Conservation (phyloP, 768 basidiomycete genomes). For the Phallus indusiatus region DNA sequence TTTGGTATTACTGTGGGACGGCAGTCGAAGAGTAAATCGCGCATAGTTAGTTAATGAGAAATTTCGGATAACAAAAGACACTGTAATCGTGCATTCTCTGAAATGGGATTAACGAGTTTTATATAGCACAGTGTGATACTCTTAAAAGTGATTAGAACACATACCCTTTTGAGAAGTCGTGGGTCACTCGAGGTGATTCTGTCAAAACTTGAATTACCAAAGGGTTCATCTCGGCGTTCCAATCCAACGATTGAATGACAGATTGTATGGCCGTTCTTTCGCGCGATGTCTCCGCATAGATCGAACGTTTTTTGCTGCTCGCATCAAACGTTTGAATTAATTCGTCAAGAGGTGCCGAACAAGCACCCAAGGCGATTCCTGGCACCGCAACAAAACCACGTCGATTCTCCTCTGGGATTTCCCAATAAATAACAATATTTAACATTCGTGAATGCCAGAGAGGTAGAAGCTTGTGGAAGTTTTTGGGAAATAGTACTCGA, state of each 20-base stretch:
- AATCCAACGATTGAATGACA: slow-evolving; percentile 57
- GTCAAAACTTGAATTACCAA: slow-evolving; percentile 35
- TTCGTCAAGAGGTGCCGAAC: slow-evolving; percentile 54
- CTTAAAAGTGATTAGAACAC: slow-evolving; percentile 18
- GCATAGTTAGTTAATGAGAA: slow-evolving; percentile 55
- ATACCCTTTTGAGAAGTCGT: slow-evolving; percentile 67
- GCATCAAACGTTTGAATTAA: slow-evolving; percentile 51
- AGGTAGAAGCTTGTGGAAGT: slow-evolving; percentile 61
- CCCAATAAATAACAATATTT: slow-evolving; percentile 73
- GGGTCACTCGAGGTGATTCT: slow-evolving; percentile 21
- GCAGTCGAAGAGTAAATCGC: slow-evolving; percentile 41
- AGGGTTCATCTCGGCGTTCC: slow-evolving; percentile 78
- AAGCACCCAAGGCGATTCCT: slow-evolving; percentile 55
- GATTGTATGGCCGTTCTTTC: slow-evolving; percentile 60
- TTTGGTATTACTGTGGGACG: slow-evolving; percentile 13
- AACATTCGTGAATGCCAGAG: slow-evolving; percentile 65
- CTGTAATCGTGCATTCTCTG: slow-evolving; percentile 47
- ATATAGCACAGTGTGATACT: not conserved
- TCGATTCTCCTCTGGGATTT: slow-evolving; percentile 48
- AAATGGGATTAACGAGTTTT: slow-evolving; percentile 2
- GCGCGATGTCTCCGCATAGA: slow-evolving; percentile 85
- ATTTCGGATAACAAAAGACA: slow-evolving; percentile 57
- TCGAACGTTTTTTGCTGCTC: slow-evolving; percentile 64
- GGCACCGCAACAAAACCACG: slow-evolving; percentile 52
- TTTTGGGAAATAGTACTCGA: slow-evolving; percentile 43